phyloP scores from a whole-genome alignment of 352 stramenopile genomes.

The Phytophthora multivora region DNA sequence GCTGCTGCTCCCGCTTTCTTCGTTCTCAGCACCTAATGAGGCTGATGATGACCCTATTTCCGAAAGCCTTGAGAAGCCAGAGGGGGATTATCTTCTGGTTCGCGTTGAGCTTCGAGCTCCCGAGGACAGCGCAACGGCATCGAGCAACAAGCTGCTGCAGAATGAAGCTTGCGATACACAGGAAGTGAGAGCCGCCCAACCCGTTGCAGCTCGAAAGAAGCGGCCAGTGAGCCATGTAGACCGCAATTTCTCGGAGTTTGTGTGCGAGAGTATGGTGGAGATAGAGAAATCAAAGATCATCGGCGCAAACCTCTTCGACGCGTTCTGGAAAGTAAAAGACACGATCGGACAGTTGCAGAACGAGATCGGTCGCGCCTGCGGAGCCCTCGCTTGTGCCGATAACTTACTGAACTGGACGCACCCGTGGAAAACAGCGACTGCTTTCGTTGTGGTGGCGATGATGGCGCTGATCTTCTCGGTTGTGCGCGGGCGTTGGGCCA shows the following conservation, averaged over 20 bases:
- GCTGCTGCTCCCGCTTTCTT: constrained; percentile 43
- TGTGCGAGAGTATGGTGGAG: constrained; percentile 68
- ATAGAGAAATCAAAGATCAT: constrained; percentile 76
- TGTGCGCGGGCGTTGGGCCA: constrained; percentile 71
- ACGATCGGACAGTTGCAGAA: constrained; percentile 78
- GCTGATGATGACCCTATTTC: constrained; percentile 3
- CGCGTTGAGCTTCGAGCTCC: constrained; percentile 54
- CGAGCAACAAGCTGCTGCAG: constrained; percentile 19
- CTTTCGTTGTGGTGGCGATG: constrained; percentile 56
- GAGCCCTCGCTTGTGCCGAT: constrained; percentile 73
- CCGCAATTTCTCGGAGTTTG: constrained; percentile 69
- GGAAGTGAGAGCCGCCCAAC: constrained; percentile 8
- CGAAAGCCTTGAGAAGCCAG: constrained; percentile 17
- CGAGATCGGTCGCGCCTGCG: constrained; percentile 72
- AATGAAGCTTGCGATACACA: constrained; percentile 17
- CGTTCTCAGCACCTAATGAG: constrained; percentile 25
- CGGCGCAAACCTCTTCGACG: constrained; percentile 71
- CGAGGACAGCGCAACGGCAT: constrained; percentile 18
- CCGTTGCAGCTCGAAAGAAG: constrained; percentile 22
- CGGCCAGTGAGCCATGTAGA: constrained; percentile 43
- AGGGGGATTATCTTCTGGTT: constrained; percentile 56
- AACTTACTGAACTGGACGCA: constrained; percentile 90
- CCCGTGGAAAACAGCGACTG: constrained; percentile 81
- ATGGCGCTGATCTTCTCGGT: constrained; percentile 66
- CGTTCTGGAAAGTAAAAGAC: constrained; percentile 87